These are phyloP conservation scores for Effrenium voratum DNA, from an alignment of 73 alveolate species.

Conservation along the genomic window DNA sequence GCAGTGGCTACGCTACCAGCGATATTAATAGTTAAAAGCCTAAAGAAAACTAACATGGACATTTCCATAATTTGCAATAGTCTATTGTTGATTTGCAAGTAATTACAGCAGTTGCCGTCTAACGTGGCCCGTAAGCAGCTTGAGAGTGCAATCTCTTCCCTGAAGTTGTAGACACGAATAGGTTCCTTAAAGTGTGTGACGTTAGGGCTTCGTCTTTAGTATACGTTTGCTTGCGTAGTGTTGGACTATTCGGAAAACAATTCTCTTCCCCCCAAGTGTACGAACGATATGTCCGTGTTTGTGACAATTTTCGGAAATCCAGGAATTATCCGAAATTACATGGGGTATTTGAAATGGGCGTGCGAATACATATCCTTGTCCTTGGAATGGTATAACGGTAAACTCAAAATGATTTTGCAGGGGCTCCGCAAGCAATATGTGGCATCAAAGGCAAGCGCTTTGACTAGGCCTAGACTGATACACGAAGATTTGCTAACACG, in stretches of 20 bases:
- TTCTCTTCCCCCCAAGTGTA: neutral
- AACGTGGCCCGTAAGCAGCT: neutral
- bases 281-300: neutral
- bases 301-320: neutral
- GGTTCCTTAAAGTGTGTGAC: constrained; percentile 13
- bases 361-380: neutral
- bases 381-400: constrained; percentile 5
- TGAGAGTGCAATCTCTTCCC: neutral
- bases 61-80: neutral
- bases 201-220: neutral
- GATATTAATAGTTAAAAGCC: neutral
- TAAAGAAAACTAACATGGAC: too few species aligned
- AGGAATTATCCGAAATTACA: constrained; percentile 6
- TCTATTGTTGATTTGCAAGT: neutral
- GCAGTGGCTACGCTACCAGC: neutral
- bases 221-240: neutral
- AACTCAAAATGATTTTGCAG: neutral
- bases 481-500: neutral
- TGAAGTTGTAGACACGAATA: neutral
- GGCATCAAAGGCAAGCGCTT: neutral
- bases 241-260: neutral
- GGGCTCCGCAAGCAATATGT: constrained; percentile 20
- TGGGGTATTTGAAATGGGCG: constrained; percentile 54
- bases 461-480: neutral
- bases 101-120: neutral